These are phyloP conservation scores for Pneumocystis wakefieldiae DNA, from an alignment of 1,139 yeast species.

Conservation along the genomic window DNA sequence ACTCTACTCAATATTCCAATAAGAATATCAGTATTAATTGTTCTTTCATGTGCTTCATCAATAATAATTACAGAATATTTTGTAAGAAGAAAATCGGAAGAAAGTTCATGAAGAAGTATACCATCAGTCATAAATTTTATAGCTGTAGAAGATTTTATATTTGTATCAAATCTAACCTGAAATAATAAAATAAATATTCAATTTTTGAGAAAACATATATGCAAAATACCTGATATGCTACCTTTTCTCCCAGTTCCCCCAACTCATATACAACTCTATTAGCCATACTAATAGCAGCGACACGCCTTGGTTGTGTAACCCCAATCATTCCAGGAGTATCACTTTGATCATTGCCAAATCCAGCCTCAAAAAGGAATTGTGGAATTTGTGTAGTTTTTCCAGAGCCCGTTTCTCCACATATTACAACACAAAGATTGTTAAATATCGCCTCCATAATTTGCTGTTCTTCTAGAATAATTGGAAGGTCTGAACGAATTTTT, in stretches of 20 bases:
- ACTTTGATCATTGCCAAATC: constrained; percentile 54
- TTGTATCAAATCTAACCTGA: constrained; percentile 65
- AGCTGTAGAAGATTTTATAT: constrained; percentile 53
- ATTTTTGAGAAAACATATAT: neutral
- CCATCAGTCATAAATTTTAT: constrained; percentile 98
- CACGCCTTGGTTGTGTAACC: constrained; percentile 93
- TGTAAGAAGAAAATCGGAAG: constrained; percentile 62
- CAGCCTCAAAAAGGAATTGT: constrained; percentile 79
- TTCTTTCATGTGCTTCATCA: constrained; percentile 97
- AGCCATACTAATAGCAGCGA: constrained; percentile 97
- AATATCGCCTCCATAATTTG: constrained; percentile 89
- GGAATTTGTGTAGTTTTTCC: constrained; percentile 98
- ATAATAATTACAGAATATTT: constrained; percentile 78
- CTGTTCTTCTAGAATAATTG: constrained; percentile 86
- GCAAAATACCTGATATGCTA: constrained; percentile 49
- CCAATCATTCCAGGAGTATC: constrained; percentile 87
- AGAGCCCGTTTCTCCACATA: constrained; percentile 97
- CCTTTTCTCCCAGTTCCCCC: constrained; percentile 61
- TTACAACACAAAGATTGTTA: constrained; percentile 76
- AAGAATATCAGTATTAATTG: constrained; percentile 84
- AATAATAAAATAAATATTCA: neutral
- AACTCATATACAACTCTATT: constrained; percentile 70
- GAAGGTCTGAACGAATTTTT: constrained; percentile 50
- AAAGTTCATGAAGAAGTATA: constrained; percentile 81
- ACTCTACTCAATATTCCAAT: constrained; percentile 90